A percentile compares a stretch with the other conserved stretches of the same genome.
Evolutionary conservation across 2,329 filamentous ascomycete species (phyloP).

Genomic region (Nothopassalora personata): DNA sequence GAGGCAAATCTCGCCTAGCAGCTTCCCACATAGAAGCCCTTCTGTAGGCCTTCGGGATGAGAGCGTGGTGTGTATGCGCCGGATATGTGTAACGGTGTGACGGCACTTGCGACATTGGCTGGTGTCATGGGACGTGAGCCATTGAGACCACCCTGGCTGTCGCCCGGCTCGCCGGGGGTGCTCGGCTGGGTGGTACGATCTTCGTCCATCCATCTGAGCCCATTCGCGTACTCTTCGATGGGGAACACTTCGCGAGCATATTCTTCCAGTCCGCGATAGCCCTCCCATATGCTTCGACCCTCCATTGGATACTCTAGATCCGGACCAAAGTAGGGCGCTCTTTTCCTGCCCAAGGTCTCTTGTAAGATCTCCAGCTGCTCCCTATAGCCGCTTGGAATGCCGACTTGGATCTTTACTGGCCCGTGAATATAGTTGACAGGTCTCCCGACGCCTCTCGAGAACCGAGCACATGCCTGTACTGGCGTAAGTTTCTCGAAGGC

Average conservation of each 20-base stretch:
- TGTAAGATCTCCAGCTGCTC: conserved; percentile 71
- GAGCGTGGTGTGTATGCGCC: conserved; percentile 30
- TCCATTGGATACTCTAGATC: conserved; percentile 61
- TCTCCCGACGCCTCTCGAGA: conserved; percentile 70
- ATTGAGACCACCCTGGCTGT: neutral
- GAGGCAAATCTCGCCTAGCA: conserved; percentile 11
- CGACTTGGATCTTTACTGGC: conserved; percentile 77
- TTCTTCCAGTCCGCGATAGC: conserved; percentile 82
- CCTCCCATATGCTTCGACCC: conserved; percentile 82
- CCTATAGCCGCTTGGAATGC: conserved; percentile 80
- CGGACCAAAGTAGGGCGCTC: conserved; percentile 59
- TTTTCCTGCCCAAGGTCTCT: conserved; percentile 53
- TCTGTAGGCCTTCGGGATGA: conserved; percentile 27
- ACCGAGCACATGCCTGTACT: conserved; percentile 71
- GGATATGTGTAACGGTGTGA: conserved; percentile 25
- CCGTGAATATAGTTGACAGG: conserved; percentile 73
- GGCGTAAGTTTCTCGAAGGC: conserved; percentile 88
- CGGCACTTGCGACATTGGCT: conserved; percentile 8
- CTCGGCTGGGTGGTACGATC: conserved; percentile 17
- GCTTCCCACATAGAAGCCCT: conserved; percentile 31
- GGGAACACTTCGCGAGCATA: conserved; percentile 93
- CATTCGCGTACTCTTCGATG: conserved; percentile 90
- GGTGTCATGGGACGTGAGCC: conserved; percentile 28
- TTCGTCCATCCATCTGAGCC: conserved; percentile 82
- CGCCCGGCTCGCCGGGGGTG: conserved; percentile 18